Conservation (phyloP, 805 yeast species). For the Zygosaccharomyces gambellarensis region DNA sequence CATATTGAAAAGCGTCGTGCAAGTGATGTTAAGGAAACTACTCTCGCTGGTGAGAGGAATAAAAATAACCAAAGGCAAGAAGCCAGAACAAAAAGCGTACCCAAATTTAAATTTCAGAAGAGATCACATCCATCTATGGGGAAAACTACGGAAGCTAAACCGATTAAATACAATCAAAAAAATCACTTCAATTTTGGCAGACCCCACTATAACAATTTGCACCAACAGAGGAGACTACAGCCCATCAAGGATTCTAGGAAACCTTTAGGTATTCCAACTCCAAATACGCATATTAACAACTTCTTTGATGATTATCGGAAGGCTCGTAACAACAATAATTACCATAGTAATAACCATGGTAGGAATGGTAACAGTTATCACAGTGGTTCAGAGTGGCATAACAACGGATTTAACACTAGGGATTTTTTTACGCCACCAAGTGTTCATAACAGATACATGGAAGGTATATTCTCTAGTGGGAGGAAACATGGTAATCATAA, state of each 20-base stretch:
- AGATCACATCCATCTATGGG: slow-evolving; percentile 21
- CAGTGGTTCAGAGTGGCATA: slow-evolving; percentile 7
- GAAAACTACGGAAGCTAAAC: slow-evolving; percentile 7
- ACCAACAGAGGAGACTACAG: slow-evolving; percentile 27
- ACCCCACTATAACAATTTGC: slow-evolving; percentile 15
- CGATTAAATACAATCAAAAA: slow-evolving; percentile 12
- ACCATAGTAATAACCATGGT: slow-evolving; percentile 9
- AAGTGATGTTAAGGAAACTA: neutral
- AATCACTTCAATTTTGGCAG: slow-evolving; percentile 12
- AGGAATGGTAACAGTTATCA: slow-evolving; percentile 14
- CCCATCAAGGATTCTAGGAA: slow-evolving; percentile 41
- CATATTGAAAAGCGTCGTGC: slow-evolving; percentile 7
- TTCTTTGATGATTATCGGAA: slow-evolving; percentile 37
- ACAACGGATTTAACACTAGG: slow-evolving; percentile 48
- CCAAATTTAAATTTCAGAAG: slow-evolving; percentile 29
- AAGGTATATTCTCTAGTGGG: slow-evolving; percentile 45
- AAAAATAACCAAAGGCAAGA: slow-evolving; percentile 4
- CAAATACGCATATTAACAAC: slow-evolving; percentile 40
- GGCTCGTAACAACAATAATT: slow-evolving; percentile 15
- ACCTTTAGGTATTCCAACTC: slow-evolving; percentile 64
- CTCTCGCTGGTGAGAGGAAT: neutral
- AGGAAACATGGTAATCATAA: slow-evolving; percentile 28
- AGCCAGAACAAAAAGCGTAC: slow-evolving; percentile 29
- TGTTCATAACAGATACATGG: slow-evolving; percentile 66
- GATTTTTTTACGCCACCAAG: slow-evolving; percentile 79